A percentile compares a stretch with the other conserved stretches of the same genome.
These are phyloP conservation scores for Coleophoma cylindrospora DNA, from an alignment of 2,329 filamentous ascomycete genomes.

Conservation along the genomic window DNA sequence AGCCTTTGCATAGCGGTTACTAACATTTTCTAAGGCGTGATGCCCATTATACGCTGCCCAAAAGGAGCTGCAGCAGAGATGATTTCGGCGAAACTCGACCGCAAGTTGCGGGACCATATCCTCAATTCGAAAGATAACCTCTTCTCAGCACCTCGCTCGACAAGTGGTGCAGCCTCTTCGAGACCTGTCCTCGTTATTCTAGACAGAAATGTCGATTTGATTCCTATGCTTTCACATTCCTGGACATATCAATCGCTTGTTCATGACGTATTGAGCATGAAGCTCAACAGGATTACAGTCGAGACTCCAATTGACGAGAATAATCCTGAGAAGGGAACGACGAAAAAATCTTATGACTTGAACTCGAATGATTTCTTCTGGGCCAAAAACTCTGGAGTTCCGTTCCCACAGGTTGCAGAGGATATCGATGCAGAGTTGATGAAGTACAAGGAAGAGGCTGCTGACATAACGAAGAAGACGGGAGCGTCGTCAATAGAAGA, in stretches of 20 bases:
- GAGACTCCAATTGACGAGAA: conserved; percentile 76
- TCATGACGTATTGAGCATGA: conserved; percentile 71
- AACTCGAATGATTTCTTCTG: conserved; percentile 94
- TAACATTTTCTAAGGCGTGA: conserved; percentile 54
- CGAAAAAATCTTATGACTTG: conserved; percentile 86
- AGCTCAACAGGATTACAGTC: conserved; percentile 90
- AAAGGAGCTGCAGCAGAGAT: conserved; percentile 91
- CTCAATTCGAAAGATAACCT: conserved; percentile 97
- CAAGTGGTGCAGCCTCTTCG: conserved; percentile 60
- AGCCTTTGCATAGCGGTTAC: too few species aligned
- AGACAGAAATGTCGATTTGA: conserved; percentile 90
- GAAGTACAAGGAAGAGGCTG: conserved; percentile 92
- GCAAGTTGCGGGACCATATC: conserved; percentile 93
- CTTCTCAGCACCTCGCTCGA: conserved; percentile 63
- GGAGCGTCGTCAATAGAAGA: conserved; percentile 91
- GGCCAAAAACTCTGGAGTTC: conserved; percentile 83
- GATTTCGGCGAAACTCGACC: conserved; percentile 88
- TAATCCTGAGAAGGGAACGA: conserved; percentile 67
- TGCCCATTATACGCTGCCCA: conserved; percentile 92
- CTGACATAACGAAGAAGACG: conserved; percentile 91
- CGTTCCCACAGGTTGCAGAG: conserved; percentile 94
- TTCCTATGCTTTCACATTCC: conserved; percentile 98
- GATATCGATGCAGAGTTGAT: conserved; percentile 92
- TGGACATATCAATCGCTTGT: conserved; percentile 86
- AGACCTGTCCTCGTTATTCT: conserved; percentile 89